phyloP scores from a whole-genome alignment of 2,329 filamentous ascomycete species.

The Knufia petricola region DNA sequence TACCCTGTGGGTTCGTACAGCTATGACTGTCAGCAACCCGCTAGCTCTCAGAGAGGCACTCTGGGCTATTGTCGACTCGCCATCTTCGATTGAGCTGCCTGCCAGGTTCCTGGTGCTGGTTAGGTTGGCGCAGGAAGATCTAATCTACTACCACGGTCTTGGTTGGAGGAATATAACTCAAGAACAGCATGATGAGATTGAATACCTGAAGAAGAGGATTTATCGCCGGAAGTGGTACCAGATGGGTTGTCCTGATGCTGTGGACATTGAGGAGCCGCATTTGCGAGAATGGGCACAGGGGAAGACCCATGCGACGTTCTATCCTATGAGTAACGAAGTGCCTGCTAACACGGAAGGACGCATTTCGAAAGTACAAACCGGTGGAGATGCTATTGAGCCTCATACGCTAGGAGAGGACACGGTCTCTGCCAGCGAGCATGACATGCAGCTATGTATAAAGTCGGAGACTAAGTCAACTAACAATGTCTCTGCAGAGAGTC shows the following conservation, averaged over 20 bases:
- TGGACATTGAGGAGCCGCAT: background rate
- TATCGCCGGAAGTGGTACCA: slow-evolving; percentile 5
- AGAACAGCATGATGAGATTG: background rate
- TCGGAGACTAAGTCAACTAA: too few species aligned
- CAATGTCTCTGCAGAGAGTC: too few species aligned
- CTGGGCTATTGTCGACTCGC: slow-evolving; percentile 5
- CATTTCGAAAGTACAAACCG: too few species aligned
- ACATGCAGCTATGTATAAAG: too few species aligned
- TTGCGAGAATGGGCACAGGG: background rate
- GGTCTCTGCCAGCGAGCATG: too few species aligned
- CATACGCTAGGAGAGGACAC: too few species aligned
- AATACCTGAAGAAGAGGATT: background rate
- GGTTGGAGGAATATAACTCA: background rate
- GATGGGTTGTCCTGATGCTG: slow-evolving; percentile 1
- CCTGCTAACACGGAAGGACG: too few species aligned
- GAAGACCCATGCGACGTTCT: background rate
- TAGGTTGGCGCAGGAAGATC: background rate
- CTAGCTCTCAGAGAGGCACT: background rate
- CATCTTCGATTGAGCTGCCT: background rate
- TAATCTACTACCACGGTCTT: background rate
- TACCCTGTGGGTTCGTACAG: background rate
- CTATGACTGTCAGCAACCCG: background rate
- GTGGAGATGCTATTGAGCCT: too few species aligned
- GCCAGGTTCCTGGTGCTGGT: slow-evolving; percentile 4
- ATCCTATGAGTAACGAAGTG: background rate